These are phyloP conservation scores for Leccinum fallax DNA, from an alignment of 1,284 basidiomycete species.

Conservation along the genomic window DNA sequence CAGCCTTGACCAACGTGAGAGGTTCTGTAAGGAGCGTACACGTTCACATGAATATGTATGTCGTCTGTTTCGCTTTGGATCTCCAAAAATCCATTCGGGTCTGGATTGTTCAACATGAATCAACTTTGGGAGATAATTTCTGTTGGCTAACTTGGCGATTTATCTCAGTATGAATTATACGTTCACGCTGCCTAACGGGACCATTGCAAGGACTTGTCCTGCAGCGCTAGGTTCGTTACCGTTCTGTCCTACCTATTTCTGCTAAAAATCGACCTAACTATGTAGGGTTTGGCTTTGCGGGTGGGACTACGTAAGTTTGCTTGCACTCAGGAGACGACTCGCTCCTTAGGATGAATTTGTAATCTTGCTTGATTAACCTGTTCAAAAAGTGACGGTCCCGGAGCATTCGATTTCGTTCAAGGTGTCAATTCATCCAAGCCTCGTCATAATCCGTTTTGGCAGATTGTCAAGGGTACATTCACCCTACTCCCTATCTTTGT, in stretches of 20 bases:
- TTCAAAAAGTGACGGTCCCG: slow-evolving; percentile 68
- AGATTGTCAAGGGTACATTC: slow-evolving; percentile 66
- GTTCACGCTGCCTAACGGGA: slow-evolving; percentile 70
- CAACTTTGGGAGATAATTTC: not conserved
- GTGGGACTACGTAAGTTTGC: slow-evolving; percentile 70
- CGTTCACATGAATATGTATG: slow-evolving; percentile 68
- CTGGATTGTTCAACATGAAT: not conserved
- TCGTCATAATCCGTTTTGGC: slow-evolving; percentile 78
- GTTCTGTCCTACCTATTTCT: not conserved
- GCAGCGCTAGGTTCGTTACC: slow-evolving; percentile 67
- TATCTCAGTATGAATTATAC: slow-evolving; percentile 58
- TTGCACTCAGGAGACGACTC: not conserved
- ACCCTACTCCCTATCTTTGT: not conserved
- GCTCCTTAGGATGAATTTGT: not conserved
- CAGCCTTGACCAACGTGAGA: slow-evolving; percentile 42
- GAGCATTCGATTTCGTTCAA: slow-evolving; percentile 81
- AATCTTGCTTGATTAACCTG: not conserved
- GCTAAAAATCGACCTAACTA: slow-evolving; percentile 3
- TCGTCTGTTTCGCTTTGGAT: not conserved
- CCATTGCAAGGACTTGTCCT: slow-evolving; percentile 72
- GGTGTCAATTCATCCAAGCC: slow-evolving; percentile 65
- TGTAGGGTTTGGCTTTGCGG: slow-evolving; percentile 72
- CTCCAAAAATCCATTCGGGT: not conserved
- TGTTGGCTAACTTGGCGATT: not conserved
- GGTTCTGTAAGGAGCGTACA: slow-evolving; percentile 70